Conservation (phyloP, 352 stramenopile species). For the Phytophthora pluvialis region DNA sequence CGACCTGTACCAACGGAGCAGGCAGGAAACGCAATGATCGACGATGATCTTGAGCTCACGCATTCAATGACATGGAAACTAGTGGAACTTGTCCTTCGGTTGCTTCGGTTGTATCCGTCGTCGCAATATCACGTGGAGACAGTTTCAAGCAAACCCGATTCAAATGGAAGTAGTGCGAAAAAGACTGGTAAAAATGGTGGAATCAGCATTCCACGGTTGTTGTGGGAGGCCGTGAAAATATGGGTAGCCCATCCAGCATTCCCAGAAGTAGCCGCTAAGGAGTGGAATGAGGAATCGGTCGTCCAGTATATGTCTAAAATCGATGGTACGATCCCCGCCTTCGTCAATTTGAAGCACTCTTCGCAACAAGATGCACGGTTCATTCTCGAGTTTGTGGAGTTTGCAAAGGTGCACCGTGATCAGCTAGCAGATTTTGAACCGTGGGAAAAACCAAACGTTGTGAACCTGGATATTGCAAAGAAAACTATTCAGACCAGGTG, state of each 20-base stretch:
- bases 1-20: conserved; percentile 21
- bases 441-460: conserved; percentile 11
- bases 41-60: conserved; percentile 31
- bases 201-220: conserved; percentile 37
- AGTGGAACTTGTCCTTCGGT: conserved; percentile 47
- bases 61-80: conserved; percentile 41
- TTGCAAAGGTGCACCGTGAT: conserved; percentile 25
- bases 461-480: conserved; percentile 32
- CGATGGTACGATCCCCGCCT: conserved; percentile 39
- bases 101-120: conserved; percentile 46
- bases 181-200: conserved; percentile 1
- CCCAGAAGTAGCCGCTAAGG: conserved; percentile 25
- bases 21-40: conserved; percentile 10
- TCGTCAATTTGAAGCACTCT: conserved; percentile 38
- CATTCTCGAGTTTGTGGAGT: conserved; percentile 42
- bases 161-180: background rate
- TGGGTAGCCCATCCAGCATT: conserved; percentile 39
- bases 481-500: conserved; percentile 37
- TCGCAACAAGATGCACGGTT: conserved; percentile 25
- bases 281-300: conserved; percentile 43
- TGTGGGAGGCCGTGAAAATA: conserved; percentile 53
- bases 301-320: conserved; percentile 30
- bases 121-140: conserved; percentile 35
- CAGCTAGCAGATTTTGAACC: conserved; percentile 18
- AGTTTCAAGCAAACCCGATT: background rate